These are phyloP conservation scores for Dothistroma septosporum DNA, from an alignment of 2,329 filamentous ascomycete species.

Conservation along the genomic window DNA sequence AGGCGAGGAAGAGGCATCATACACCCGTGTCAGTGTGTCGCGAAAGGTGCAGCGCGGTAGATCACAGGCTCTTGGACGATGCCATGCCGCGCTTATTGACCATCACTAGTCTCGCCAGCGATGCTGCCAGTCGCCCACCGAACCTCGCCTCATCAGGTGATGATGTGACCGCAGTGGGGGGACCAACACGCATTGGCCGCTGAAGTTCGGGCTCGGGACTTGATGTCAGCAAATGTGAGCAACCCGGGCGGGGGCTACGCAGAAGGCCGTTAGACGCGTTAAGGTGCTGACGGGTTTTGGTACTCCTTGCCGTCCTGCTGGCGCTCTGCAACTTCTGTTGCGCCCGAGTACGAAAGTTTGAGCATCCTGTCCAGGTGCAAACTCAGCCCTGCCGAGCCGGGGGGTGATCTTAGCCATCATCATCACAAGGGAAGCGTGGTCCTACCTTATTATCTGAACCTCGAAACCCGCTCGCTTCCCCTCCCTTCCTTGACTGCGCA, in stretches of 20 bases:
- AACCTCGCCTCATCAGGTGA: background rate
- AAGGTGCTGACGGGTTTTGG: background rate
- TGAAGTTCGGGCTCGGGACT: background rate
- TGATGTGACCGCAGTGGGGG: background rate
- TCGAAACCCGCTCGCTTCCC: background rate
- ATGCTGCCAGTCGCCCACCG: background rate
- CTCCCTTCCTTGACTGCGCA: background rate
- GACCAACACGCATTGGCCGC: background rate
- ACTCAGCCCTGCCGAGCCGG: slow-evolving; percentile 1
- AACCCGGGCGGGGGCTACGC: background rate
- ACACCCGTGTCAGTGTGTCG: background rate
- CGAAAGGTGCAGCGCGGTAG: background rate
- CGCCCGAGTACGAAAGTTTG: background rate
- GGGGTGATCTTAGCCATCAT: slow-evolving; percentile 1
- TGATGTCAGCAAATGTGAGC: background rate
- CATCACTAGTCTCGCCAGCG: background rate
- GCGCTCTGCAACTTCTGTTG: background rate
- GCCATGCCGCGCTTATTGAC: background rate
- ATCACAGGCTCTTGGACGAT: background rate
- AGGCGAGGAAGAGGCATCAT: background rate
- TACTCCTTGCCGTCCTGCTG: background rate
- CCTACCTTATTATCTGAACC: background rate
- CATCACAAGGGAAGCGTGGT: slow-evolving; percentile 7
- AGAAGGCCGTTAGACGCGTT: background rate
- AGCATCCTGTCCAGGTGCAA: background rate